Conservation (phyloP, 2,329 filamentous ascomycete species). For the Neopestalotiopsis clavispora region DNA sequence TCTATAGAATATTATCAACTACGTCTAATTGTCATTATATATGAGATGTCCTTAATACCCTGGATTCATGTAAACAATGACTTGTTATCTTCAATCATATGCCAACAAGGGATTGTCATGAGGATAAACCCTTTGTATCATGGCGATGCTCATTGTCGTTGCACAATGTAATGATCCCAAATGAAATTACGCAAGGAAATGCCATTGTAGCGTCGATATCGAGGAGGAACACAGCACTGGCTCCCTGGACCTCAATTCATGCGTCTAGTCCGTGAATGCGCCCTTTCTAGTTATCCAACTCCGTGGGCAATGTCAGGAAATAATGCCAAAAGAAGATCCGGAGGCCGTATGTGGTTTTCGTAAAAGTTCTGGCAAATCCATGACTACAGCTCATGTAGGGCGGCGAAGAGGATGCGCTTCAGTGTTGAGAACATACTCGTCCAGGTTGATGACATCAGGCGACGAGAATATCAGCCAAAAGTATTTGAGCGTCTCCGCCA, state of each 20-base stretch:
- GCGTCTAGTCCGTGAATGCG: not conserved
- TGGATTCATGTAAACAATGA: not conserved
- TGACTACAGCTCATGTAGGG: constrained; percentile 11
- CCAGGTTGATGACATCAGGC: constrained; percentile 66
- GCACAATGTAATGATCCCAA: not conserved
- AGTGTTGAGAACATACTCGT: constrained; percentile 68
- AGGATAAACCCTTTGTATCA: not conserved
- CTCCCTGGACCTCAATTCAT: not conserved
- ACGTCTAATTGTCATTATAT: not conserved
- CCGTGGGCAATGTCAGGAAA: not conserved
- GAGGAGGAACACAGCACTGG: not conserved
- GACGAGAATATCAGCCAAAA: constrained; percentile 75
- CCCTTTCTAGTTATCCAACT: not conserved
- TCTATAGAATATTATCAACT: not conserved
- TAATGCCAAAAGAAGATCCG: not conserved
- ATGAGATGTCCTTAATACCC: not conserved
- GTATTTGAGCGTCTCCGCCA: constrained; percentile 77
- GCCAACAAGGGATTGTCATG: not conserved
- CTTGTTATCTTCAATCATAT: not conserved
- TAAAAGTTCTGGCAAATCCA: not conserved
- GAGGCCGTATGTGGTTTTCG: not conserved
- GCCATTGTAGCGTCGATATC: not conserved
- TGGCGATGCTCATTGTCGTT: not conserved
- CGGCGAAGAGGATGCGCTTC: constrained; percentile 51
- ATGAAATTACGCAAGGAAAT: no score